Conservation (phyloP, 1,139 yeast species). For the Candida sojae region DNA sequence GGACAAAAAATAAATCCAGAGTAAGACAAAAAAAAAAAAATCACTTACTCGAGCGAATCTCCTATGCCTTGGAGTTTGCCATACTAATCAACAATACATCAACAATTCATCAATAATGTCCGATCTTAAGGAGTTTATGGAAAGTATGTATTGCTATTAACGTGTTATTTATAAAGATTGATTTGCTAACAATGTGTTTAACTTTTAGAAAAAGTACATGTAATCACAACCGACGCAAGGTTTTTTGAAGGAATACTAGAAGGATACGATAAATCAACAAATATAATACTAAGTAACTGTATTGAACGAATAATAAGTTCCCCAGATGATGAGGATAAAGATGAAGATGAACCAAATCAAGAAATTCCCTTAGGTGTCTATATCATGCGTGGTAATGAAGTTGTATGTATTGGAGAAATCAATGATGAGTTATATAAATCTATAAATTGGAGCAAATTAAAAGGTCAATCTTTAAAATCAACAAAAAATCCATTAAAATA, state of each 20-base stretch:
- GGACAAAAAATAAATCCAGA: slow-evolving; percentile 1
- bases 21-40: neutral
- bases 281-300: slow-evolving; percentile 65
- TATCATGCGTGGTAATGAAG: slow-evolving; percentile 78
- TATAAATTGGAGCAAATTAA: slow-evolving; percentile 60
- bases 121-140: slow-evolving; percentile 36
- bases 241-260: slow-evolving; percentile 69
- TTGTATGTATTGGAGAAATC: slow-evolving; percentile 74
- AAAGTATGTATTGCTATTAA: slow-evolving; percentile 32
- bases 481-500: slow-evolving; percentile 43
- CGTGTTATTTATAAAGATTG: neutral
- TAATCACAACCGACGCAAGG: slow-evolving; percentile 84
- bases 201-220: slow-evolving; percentile 55
- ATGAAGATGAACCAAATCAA: slow-evolving; percentile 52
- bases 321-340: slow-evolving; percentile 21
- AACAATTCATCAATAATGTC: slow-evolving; percentile 25
- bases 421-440: slow-evolving; percentile 52
- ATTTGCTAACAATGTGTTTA: slow-evolving; percentile 26
- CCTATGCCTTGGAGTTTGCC: neutral
- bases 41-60: too few species aligned
- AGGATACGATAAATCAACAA: slow-evolving; percentile 83
- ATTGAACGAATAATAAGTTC: slow-evolving; percentile 49
- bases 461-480: slow-evolving; percentile 36
- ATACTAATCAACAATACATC: neutral
- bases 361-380: slow-evolving; percentile 58